Evolutionary conservation across 352 stramenopile genomes (phyloP).

Genomic region (Paralagenidium karlingii): DNA sequence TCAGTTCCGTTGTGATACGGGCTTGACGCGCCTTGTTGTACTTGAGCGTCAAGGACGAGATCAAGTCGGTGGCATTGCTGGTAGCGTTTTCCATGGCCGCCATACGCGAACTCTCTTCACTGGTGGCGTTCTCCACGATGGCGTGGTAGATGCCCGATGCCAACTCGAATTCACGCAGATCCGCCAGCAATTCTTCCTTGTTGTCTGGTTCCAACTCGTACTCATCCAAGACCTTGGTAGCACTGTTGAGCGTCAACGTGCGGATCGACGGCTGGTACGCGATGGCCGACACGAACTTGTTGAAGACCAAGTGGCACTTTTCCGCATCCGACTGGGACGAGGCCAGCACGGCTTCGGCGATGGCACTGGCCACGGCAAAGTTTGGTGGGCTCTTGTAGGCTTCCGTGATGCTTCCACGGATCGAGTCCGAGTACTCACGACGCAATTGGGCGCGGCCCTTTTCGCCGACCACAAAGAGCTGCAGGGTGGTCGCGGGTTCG

Average conservation of each 20-base stretch:
- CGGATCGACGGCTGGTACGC: slow-evolving; percentile 90
- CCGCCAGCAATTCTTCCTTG: slow-evolving; percentile 92
- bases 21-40: slow-evolving; percentile 91
- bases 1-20: slow-evolving; percentile 95
- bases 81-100: slow-evolving; percentile 99
- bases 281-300: slow-evolving; percentile 94
- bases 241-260: slow-evolving; percentile 36
- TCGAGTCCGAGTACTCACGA: slow-evolving; percentile 54
- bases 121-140: slow-evolving; percentile 96
- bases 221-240: slow-evolving; percentile 63
- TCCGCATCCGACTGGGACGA: slow-evolving; percentile 78
- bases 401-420: slow-evolving; percentile 76
- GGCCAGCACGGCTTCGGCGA: slow-evolving; percentile 82
- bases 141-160: slow-evolving; percentile 88
- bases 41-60: slow-evolving; percentile 85
- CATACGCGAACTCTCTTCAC: slow-evolving; percentile 98
- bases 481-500: slow-evolving; percentile 26
- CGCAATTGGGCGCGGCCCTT: slow-evolving; percentile 92
- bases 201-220: slow-evolving; percentile 98
- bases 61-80: slow-evolving; percentile 97
- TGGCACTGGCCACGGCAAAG: slow-evolving; percentile 86
- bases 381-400: slow-evolving; percentile 68
- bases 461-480: slow-evolving; percentile 94
- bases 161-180: slow-evolving; percentile 94
- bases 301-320: slow-evolving; percentile 94